Evolutionary conservation across 768 basidiomycete genomes (phyloP).

Genomic region (Cystofilobasidium macerans): DNA sequence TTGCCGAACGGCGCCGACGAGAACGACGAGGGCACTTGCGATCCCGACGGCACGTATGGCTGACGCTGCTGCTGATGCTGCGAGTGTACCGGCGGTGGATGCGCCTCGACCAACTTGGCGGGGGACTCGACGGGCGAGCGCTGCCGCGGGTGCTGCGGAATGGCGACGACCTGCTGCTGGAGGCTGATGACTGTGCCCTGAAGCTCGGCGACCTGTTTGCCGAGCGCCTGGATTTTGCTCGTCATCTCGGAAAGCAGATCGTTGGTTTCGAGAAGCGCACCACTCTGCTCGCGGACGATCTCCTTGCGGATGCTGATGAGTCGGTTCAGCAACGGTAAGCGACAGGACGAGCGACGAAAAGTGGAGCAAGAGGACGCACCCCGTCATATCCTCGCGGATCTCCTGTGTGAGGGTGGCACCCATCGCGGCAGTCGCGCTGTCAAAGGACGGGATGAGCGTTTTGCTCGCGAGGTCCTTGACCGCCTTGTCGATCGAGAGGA

Average conservation of each 20-base stretch:
- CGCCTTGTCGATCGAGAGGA: conserved; percentile 12
- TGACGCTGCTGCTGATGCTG: neutral
- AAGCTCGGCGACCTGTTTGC: conserved; percentile 15
- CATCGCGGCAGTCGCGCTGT: conserved; percentile 7
- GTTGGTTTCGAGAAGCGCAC: conserved; percentile 17
- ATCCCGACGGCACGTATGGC: neutral
- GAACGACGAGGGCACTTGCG: neutral
- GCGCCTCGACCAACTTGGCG: neutral
- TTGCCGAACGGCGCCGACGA: conserved; percentile 5
- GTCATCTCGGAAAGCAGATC: conserved; percentile 18
- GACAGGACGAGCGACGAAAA: neutral
- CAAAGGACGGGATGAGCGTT: conserved; percentile 19
- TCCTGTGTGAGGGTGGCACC: conserved; percentile 3
- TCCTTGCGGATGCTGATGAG: conserved; percentile 22
- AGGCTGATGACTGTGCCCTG: conserved; percentile 7
- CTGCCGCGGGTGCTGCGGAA: conserved; percentile 3
- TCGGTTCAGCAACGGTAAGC: neutral
- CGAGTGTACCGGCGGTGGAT: neutral
- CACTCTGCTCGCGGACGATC: conserved; percentile 18
- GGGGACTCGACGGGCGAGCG: neutral
- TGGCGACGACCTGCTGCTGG: conserved; percentile 13
- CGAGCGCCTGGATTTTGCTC: conserved; percentile 16
- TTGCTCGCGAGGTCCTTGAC: conserved; percentile 22
- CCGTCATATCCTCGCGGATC: conserved; percentile 21
- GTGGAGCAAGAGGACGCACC: neutral